Evolutionary conservation across 192 early-diverging fungal genomes (phyloP).

Genomic region (Coemansia sp.): DNA sequence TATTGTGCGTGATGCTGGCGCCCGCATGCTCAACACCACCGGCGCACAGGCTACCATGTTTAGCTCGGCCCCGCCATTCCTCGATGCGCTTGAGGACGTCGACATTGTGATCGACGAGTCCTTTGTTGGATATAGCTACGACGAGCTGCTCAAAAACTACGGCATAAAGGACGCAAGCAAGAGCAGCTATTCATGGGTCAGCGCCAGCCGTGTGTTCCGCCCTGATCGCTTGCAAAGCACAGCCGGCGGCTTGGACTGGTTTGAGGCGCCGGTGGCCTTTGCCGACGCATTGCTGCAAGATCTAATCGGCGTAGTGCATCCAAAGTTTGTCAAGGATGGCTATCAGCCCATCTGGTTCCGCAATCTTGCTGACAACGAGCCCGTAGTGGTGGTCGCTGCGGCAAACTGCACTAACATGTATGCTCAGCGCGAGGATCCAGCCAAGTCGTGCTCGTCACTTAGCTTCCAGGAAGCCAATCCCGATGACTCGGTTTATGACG

Average conservation of each 20-base stretch:
- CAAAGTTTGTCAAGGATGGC: slow-evolving; percentile 47
- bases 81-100: slow-evolving; percentile 53
- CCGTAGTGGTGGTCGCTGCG: slow-evolving; percentile 49
- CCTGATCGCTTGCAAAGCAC: slow-evolving; percentile 63
- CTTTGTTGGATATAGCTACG: slow-evolving; percentile 45
- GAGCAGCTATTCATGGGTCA: slow-evolving; percentile 58
- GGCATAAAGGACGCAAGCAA: slow-evolving; percentile 37
- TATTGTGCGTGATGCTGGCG: slow-evolving; percentile 65
- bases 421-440: slow-evolving; percentile 26
- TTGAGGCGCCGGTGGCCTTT: slow-evolving; percentile 62
- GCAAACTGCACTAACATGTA: slow-evolving; percentile 56
- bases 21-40: slow-evolving; percentile 53
- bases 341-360: slow-evolving; percentile 65
- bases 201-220: slow-evolving; percentile 60
- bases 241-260: slow-evolving; percentile 66
- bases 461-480: slow-evolving; percentile 43
- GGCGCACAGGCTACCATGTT: slow-evolving; percentile 38
- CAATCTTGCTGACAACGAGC: slow-evolving; percentile 58
- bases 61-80: slow-evolving; percentile 44
- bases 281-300: slow-evolving; percentile 69
- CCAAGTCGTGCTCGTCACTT: slow-evolving; percentile 23
- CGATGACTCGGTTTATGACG: slow-evolving; percentile 28
- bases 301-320: slow-evolving; percentile 61
- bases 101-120: slow-evolving; percentile 73
- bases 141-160: slow-evolving; percentile 57